These are phyloP conservation scores for Chaetomium globosum DNA, from an alignment of 2,329 filamentous ascomycete species.

Conservation along the genomic window DNA sequence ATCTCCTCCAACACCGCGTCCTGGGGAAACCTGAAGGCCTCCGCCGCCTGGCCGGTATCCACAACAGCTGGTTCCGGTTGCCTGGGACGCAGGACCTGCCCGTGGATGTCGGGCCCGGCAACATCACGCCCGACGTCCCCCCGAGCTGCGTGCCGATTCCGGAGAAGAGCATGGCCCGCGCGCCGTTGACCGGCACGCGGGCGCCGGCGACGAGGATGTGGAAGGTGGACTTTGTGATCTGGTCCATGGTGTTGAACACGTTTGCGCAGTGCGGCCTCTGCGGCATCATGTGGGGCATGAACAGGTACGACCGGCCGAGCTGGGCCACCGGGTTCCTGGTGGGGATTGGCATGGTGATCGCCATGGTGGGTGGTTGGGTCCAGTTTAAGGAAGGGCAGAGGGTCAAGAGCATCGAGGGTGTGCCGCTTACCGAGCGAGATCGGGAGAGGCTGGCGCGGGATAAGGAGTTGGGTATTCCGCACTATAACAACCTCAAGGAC, in stretches of 20 bases:
- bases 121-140: constrained; percentile 47
- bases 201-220: constrained; percentile 68
- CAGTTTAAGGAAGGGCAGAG: constrained; percentile 72
- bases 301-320: constrained; percentile 70
- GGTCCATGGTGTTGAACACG: constrained; percentile 78
- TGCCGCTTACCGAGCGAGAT: constrained; percentile 63
- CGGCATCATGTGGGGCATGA: constrained; percentile 81
- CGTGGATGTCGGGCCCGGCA: constrained; percentile 55
- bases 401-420: constrained; percentile 72
- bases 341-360: constrained; percentile 70
- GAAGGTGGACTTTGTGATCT: constrained; percentile 80
- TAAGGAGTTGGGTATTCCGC: constrained; percentile 57
- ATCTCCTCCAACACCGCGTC: constrained; percentile 66
- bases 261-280: constrained; percentile 73
- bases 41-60: constrained; percentile 71
- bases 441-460: constrained; percentile 54
- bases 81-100: constrained; percentile 65
- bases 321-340: constrained; percentile 83
- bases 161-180: constrained; percentile 61
- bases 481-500: constrained; percentile 61
- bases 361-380: constrained; percentile 68
- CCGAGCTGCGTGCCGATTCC: constrained; percentile 64
- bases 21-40: constrained; percentile 58
- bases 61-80: constrained; percentile 75
- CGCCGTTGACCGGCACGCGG: constrained; percentile 71